These are phyloP conservation scores for Cerrena zonata DNA, from an alignment of 1,284 basidiomycete genomes.

Conservation along the genomic window DNA sequence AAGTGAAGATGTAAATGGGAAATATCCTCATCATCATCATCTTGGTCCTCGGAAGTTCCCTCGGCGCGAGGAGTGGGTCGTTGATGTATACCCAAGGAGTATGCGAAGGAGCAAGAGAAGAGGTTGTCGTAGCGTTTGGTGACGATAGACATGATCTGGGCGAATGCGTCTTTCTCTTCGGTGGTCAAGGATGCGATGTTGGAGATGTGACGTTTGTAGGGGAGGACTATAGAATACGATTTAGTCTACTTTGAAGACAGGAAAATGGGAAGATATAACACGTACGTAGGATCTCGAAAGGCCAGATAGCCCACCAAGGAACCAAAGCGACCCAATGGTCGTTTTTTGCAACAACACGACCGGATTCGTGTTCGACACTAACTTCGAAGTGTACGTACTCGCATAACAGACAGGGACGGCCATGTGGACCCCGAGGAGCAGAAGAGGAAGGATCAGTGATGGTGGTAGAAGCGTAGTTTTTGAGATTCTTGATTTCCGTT, in stretches of 20 bases:
- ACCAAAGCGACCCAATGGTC: conserved; percentile 83
- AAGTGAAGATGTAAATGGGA: conserved; percentile 90
- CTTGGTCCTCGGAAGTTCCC: conserved; percentile 25
- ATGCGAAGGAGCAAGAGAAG: conserved; percentile 83
- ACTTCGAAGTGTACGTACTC: conserved; percentile 80
- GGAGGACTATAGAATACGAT: conserved; percentile 51
- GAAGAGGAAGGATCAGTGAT: conserved; percentile 26
- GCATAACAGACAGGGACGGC: conserved; percentile 73
- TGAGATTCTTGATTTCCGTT: conserved; percentile 58
- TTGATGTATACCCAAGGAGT: conserved; percentile 95
- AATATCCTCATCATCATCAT: conserved; percentile 44
- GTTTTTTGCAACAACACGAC: conserved; percentile 71
- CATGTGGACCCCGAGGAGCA: conserved; percentile 55
- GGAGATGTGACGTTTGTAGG: conserved; percentile 72
- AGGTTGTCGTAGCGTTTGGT: conserved; percentile 83
- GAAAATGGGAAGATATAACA: conserved; percentile 9
- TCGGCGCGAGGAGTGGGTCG: conserved; percentile 49
- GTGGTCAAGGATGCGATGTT: conserved; percentile 58
- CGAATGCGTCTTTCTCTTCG: conserved; percentile 60
- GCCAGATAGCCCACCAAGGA: conserved; percentile 97
- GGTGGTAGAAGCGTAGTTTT: conserved; percentile 44
- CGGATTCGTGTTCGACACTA: conserved; percentile 34
- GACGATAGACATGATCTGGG: conserved; percentile 58
- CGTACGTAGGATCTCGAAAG: conserved; percentile 80
- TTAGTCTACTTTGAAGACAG: not conserved